These are phyloP conservation scores for Pichia sorboxylosa DNA, from an alignment of 1,139 yeast genomes.

Conservation along the genomic window DNA sequence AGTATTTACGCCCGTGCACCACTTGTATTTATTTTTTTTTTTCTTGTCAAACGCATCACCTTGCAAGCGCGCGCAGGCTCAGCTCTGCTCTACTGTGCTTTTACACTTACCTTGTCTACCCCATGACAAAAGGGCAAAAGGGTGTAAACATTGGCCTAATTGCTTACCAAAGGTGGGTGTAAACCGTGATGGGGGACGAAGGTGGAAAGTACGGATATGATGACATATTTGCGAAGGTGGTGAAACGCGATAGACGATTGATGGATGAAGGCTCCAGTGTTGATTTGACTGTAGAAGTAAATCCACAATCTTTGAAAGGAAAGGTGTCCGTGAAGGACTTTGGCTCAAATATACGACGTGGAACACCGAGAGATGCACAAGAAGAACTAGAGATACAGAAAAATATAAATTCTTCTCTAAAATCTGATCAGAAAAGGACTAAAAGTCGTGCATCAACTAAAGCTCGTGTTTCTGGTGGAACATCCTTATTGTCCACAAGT, in stretches of 20 bases:
- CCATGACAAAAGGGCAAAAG: too few relatives aligned
- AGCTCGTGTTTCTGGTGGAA: conserved; percentile 2
- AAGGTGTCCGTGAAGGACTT: conserved; percentile 52
- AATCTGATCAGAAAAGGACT: neutral
- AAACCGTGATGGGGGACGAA: conserved; percentile 18
- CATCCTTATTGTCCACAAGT: conserved; percentile 23
- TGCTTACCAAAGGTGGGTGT: too few relatives aligned
- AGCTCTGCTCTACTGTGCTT: neutral
- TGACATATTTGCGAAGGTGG: conserved; percentile 69
- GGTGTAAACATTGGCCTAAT: too few relatives aligned
- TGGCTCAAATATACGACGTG: conserved; percentile 35
- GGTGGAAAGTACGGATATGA: conserved; percentile 35
- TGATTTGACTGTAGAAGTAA: conserved; percentile 38
- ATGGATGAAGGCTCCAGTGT: conserved; percentile 28
- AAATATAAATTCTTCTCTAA: conserved; percentile 4
- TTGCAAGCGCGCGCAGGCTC: neutral
- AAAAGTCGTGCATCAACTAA: conserved; percentile 1
- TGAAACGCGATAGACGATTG: conserved; percentile 43
- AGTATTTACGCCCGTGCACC: too few relatives aligned
- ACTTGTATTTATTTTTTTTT: too few relatives aligned
- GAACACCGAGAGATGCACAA: conserved; percentile 7
- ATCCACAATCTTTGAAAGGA: conserved; percentile 65
- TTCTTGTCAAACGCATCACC: too few relatives aligned
- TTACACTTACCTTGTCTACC: neutral
- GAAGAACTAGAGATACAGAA: conserved; percentile 12